Evolutionary conservation across 1,284 basidiomycete species (phyloP), one percentile per base, ranked within the genome.

Genomic region (Melampsora larici-populina): DNA sequence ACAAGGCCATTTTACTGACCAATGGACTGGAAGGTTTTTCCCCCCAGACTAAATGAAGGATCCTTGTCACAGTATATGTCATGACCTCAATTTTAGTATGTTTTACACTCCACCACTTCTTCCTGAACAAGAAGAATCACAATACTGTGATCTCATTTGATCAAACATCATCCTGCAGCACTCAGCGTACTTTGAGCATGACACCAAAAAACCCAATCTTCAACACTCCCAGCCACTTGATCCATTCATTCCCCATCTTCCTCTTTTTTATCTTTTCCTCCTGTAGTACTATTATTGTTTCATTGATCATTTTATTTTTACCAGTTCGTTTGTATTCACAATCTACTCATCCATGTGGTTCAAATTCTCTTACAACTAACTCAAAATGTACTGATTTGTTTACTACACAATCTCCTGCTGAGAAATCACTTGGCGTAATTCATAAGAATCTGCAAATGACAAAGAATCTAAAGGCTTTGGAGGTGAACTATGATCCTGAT

Each of bases 311-410:
- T 21, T 70, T 70, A 11, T 70, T 72, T 5, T 18, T 68, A 17
- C 43, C 68, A n/a, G 64, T 31, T 0, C 76, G 78, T 79, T 81
- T 81, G 13, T 80, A 80, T 81, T 90, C 87, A 26, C 87, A 90
- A 78, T 89, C 90, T 83, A 93, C 93, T 75, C 96, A 93, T 85
- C 97, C 98, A 84, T 96, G 90, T 18, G 94, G 87, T 86, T 99
- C 99, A 89, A 92, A 92, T 83, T 99, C 96, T 51, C 95, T 87
- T 84, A 99, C 96, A n/a, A 98, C 91, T 62, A 97, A 87, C 84
- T 99, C 96, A 43, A 99, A 88, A 83, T 94, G 97, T 31, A 97
- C 94, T 77, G 98, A 93, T 80, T 99, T 94, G 84, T 98, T 98
- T 85, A 99, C 92, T 7, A 94, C 94, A 24, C 97, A 92, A 84